Evolutionary conservation across 176 grass and related monocot genomes (phyloP), one percentile per base, ranked within the genome.

Genomic region (Aegilops sharonensis): DNA sequence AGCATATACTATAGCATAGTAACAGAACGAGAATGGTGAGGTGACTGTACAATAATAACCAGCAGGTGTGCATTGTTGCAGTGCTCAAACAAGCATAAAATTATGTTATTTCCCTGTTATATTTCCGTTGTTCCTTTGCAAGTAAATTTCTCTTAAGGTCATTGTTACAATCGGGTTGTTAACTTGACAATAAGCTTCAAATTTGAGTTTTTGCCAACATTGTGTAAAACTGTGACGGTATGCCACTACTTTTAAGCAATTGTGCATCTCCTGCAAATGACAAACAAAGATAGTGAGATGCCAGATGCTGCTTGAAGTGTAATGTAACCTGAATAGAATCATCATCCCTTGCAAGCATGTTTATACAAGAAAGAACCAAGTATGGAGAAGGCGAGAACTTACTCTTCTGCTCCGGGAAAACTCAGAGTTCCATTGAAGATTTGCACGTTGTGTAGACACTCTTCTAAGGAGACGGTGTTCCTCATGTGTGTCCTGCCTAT

Each of bases 401-500:
- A 90, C 84, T 64, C 54, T 72, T 31, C n/a, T 32, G 11, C 64
- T 82, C n/a, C 24, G 62, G 52, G 30, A 64, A 82, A 86, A 86
- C 14, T 70, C 5, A 25, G 72, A 77, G 64, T 12, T 11, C 78
- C 72, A 90, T 23, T 17, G 39, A 72, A 90, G 64, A 60, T 3
- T 9, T 18, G 5, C 17, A 83, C 63, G n/a, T 63, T 54, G 52
- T 31, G 0, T 65, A 72, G 79, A 74, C 79, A 90, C 54, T 78
- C 15, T 43, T 86, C 54, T 29, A 83, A 90, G 79, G 59, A 90
- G 64, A 56, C 79, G 78, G 27, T 24, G 30, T 65, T 90, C 88
- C 84, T 90, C 79, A 25, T 54, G 11, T 72, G 29, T 72, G 43
- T 90, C 88, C 52, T 78, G 30, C 64, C 72, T 86, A 86, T 90